Percentiles rank a stretch among this genome's conserved stretches.
These are phyloP conservation scores for Solanum appendiculatum DNA, from an alignment of 257 asterid genomes.

Conservation along the genomic window DNA sequence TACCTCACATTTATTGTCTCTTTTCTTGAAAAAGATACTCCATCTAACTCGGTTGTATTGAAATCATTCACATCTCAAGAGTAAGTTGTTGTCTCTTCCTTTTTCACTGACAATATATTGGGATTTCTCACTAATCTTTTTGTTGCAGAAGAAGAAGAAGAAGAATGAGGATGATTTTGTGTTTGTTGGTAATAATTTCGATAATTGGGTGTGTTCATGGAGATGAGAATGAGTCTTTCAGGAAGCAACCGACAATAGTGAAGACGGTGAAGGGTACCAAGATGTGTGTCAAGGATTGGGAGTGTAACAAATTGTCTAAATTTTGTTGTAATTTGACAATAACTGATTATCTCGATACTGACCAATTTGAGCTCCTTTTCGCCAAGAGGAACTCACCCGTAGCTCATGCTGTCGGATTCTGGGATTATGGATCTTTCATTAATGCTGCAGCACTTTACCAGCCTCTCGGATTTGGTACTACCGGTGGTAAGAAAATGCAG, in stretches of 20 bases:
- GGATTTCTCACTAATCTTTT: no score
- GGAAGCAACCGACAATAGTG: constrained; percentile 27
- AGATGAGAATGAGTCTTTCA: constrained; percentile 17
- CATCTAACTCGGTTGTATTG: constrained; percentile 11
- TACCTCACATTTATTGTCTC: background rate
- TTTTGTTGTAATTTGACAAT: constrained; percentile 76
- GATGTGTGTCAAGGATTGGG: constrained; percentile 73
- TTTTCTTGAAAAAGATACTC: constrained; percentile 14
- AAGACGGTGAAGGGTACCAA: constrained; percentile 56
- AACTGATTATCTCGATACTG: constrained; percentile 51
- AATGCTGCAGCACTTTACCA: constrained; percentile 52
- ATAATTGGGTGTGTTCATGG: background rate
- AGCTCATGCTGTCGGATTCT: constrained; percentile 71
- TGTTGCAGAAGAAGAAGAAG: constrained; percentile 4
- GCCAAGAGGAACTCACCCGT: constrained; percentile 60
- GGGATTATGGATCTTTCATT: constrained; percentile 77
- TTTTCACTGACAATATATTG: no score
- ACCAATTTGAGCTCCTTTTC: constrained; percentile 72
- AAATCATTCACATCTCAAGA: background rate
- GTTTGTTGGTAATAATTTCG: constrained; percentile 1
- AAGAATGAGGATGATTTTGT: constrained; percentile 5
- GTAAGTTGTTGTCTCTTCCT: background rate
- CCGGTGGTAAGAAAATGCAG: constrained; percentile 58
- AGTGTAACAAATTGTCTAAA: constrained; percentile 42
- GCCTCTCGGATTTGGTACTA: constrained; percentile 84